These are phyloP conservation scores for Sporisorium exsertum DNA, from an alignment of 1,284 basidiomycete genomes.

Conservation along the genomic window DNA sequence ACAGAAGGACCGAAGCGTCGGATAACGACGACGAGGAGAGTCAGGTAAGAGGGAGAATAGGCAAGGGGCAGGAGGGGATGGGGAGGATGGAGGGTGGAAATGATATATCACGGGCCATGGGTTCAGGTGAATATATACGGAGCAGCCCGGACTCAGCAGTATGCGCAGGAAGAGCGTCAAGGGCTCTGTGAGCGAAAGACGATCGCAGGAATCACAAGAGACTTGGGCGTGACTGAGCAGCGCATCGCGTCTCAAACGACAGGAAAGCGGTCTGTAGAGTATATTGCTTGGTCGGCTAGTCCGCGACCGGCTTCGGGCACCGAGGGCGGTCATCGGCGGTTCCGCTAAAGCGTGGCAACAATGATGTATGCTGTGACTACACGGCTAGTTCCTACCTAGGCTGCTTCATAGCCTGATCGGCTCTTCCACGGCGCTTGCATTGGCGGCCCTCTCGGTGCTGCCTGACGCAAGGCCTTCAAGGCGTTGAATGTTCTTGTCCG, in stretches of 20 bases:
- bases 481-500: too few relatives aligned
- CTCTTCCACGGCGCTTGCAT: not conserved
- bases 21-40: slow-evolving; percentile 1
- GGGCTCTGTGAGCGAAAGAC: not conserved
- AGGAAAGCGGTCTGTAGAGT: not conserved
- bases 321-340: not conserved
- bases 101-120: slow-evolving; percentile 31
- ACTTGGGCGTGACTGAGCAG: not conserved
- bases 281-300: not conserved
- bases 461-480: too few relatives aligned
- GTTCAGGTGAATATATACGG: not conserved
- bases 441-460: not conserved
- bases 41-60: not conserved
- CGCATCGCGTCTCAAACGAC: not conserved
- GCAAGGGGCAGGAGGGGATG: not conserved
- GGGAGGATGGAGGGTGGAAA: not conserved
- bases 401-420: not conserved
- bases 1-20: not conserved
- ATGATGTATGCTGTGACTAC: not conserved
- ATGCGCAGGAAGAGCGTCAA: not conserved
- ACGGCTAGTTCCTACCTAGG: too few relatives aligned
- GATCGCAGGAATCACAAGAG: not conserved
- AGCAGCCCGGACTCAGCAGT: not conserved
- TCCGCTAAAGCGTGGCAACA: not conserved
- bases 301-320: not conserved